Evolutionary conservation across 371 early-diverging fungal species (phyloP).

Genomic region (Fennellomyces sp.): DNA sequence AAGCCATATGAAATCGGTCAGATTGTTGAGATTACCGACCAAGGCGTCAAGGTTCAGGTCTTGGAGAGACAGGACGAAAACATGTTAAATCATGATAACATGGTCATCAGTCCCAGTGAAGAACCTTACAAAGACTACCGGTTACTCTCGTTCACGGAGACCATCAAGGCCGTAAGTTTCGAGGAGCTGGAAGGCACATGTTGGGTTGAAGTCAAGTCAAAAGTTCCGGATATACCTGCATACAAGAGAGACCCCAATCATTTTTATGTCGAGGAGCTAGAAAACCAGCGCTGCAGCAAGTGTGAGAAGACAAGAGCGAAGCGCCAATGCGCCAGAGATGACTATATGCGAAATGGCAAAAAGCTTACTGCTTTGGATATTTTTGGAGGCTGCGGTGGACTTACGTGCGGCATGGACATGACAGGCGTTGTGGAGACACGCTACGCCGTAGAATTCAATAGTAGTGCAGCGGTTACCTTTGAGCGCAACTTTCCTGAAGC

Average conservation of each 20-base stretch:
- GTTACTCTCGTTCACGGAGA: conserved; percentile 32
- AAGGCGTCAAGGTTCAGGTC: background rate
- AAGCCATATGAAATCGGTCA: conserved; percentile 52
- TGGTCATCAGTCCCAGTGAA: background rate
- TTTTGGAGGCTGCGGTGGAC: conserved; percentile 69
- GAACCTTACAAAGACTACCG: conserved; percentile 31
- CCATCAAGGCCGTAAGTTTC: conserved; percentile 11
- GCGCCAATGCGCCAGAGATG: background rate
- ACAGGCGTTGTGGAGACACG: conserved; percentile 53
- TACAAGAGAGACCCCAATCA: conserved; percentile 45
- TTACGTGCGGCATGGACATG: conserved; percentile 63
- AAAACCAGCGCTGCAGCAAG: conserved; percentile 19
- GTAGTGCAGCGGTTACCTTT: conserved; percentile 58
- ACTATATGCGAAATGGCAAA: background rate
- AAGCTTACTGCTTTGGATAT: conserved; percentile 59
- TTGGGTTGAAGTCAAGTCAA: conserved; percentile 45
- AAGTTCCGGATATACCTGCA: conserved; percentile 25
- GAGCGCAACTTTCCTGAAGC: conserved; percentile 58
- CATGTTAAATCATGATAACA: conserved; percentile 10
- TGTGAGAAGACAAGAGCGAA: conserved; percentile 24
- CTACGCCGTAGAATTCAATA: conserved; percentile 59
- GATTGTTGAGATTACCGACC: conserved; percentile 23
- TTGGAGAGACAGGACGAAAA: background rate
- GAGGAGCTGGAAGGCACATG: conserved; percentile 50
- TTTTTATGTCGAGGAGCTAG: conserved; percentile 35